A percentile compares a stretch with the other conserved stretches of the same genome.
phyloP scores from a whole-genome alignment of 2,329 filamentous ascomycete species.

The Colletotrichum cordylinicola region DNA sequence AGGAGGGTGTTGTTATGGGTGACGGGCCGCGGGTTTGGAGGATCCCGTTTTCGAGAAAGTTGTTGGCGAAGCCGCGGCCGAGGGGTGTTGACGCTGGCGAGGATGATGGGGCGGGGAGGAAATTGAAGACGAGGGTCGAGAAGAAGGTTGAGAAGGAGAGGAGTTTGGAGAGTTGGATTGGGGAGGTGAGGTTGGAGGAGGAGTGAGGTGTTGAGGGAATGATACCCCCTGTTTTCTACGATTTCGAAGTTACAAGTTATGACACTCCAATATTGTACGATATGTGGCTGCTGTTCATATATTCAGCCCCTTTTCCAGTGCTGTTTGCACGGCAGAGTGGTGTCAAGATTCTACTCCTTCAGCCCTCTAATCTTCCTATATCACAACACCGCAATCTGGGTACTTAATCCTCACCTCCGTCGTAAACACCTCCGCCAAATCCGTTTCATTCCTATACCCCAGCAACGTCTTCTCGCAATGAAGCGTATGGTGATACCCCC shows the following conservation, averaged over 20 bases:
- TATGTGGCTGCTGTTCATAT: neutral
- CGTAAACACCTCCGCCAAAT: neutral
- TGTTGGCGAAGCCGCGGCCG: conserved; percentile 17
- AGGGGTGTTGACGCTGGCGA: neutral
- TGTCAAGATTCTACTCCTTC: neutral
- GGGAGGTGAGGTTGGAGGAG: neutral
- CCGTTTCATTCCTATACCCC: neutral
- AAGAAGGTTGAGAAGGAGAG: conserved; percentile 18
- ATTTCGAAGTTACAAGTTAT: rapidly evolving
- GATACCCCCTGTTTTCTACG: neutral
- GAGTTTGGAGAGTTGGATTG: conserved; percentile 5
- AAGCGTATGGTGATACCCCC: conserved; percentile 16
- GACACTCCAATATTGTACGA: rapidly evolving
- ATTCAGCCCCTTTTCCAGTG: neutral
- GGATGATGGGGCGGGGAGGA: neutral
- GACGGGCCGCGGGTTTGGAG: conserved; percentile 21
- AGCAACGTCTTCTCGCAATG: conserved; percentile 19
- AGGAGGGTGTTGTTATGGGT: neutral
- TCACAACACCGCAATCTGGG: conserved; percentile 10
- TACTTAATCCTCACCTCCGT: conserved; percentile 19
- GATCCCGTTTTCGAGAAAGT: conserved; percentile 21
- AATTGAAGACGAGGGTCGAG: conserved; percentile 16
- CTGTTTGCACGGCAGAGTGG: neutral
- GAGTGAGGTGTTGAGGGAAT: neutral
- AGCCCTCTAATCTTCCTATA: neutral